Conservation (phyloP, 73 alveolate species). For the Paramecium biaurelia region DNA sequence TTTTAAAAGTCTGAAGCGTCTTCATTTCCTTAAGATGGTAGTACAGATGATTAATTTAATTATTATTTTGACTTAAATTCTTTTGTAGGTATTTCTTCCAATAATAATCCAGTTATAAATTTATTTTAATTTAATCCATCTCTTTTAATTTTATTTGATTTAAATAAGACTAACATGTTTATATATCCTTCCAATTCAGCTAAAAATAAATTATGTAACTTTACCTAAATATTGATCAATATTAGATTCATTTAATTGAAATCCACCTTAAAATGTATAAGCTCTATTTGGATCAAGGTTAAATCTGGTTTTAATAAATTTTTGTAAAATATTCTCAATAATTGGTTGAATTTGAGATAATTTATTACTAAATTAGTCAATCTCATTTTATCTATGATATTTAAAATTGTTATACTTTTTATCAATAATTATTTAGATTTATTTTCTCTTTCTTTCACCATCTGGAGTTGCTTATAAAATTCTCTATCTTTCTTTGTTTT, state of each 20-base stretch:
- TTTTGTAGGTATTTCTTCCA: conserved; percentile 11
- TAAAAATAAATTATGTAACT: background rate
- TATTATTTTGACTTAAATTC: background rate
- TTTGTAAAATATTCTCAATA: background rate
- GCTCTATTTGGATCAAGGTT: conserved; percentile 15
- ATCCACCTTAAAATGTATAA: conserved; percentile 55
- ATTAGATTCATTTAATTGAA: conserved; percentile 54
- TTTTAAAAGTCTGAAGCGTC: background rate
- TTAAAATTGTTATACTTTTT: background rate
- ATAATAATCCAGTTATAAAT: conserved; percentile 10
- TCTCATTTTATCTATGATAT: background rate
- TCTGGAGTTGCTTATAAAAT: conserved; percentile 61
- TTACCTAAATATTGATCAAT: conserved; percentile 49
- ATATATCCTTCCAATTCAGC: conserved; percentile 24
- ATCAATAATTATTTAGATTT: conserved; percentile 27
- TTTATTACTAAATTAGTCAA: background rate
- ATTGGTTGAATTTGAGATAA: conserved; percentile 23
- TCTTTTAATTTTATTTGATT: background rate
- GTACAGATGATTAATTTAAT: background rate
- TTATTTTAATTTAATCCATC: background rate
- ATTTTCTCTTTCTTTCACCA: conserved; percentile 53
- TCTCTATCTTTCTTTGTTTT: conserved; percentile 50
- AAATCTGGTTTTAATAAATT: background rate
- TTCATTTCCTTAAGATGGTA: background rate
- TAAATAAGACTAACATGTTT: background rate